A percentile compares a stretch with the other conserved stretches of the same genome.
These are phyloP conservation scores for Castanea crenata DNA, from an alignment of 306 rosid genomes.

Conservation along the genomic window DNA sequence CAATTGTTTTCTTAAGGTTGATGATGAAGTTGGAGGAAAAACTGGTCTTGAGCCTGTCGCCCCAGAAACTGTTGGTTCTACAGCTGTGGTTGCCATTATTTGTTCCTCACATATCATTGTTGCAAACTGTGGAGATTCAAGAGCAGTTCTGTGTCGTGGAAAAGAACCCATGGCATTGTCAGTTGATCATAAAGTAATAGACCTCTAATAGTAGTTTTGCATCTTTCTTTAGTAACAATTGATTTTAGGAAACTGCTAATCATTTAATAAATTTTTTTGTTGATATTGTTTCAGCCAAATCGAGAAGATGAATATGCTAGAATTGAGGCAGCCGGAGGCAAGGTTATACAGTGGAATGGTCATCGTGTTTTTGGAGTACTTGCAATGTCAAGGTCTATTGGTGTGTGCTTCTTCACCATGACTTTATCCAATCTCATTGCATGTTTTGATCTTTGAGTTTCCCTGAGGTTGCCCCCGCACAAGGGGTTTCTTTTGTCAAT, in stretches of 20 bases:
- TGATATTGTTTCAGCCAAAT: slow-evolving; percentile 56
- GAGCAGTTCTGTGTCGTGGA: slow-evolving; percentile 90
- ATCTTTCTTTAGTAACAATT: slow-evolving; percentile 1
- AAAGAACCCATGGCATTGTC: slow-evolving; percentile 86
- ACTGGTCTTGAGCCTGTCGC: slow-evolving; percentile 59
- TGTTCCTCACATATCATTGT: slow-evolving; percentile 85
- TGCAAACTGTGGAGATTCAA: slow-evolving; percentile 88
- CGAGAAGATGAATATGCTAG: slow-evolving; percentile 86
- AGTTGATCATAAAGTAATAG: slow-evolving; percentile 78
- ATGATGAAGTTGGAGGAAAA: slow-evolving; percentile 80
- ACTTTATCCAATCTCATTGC: background rate
- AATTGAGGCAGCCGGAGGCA: slow-evolving; percentile 92
- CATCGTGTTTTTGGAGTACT: slow-evolving; percentile 89
- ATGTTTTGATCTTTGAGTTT: slow-evolving; percentile 22
- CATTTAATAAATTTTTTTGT: slow-evolving; percentile 9
- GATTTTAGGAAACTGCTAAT: slow-evolving; percentile 27
- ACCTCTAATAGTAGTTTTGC: slow-evolving; percentile 11
- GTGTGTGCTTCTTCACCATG: slow-evolving; percentile 36
- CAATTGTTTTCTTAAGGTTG: slow-evolving; percentile 74
- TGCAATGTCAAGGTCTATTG: slow-evolving; percentile 95
- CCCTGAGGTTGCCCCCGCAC: background rate
- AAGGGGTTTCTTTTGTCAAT: background rate
- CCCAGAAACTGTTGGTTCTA: slow-evolving; percentile 93
- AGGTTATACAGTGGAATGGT: slow-evolving; percentile 94
- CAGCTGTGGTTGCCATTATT: slow-evolving; percentile 73